Evolutionary conservation across 768 basidiomycete species (phyloP), one percentile per base, ranked within the genome.

Genomic region (Termitomyces sp.): DNA sequence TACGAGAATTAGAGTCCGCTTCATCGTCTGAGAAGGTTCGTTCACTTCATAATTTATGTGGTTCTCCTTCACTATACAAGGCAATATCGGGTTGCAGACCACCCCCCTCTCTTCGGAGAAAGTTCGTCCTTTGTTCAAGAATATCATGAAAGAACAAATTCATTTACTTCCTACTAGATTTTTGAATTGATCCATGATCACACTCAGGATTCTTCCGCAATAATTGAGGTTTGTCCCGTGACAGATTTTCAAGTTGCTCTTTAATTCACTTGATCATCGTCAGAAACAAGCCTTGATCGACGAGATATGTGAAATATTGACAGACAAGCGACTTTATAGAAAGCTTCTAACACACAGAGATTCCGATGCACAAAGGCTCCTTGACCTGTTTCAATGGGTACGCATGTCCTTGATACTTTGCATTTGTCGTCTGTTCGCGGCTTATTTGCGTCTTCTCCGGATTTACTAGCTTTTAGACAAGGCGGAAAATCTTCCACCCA

Each of bases 401-500:
- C 7, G 53, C 30, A 40, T 32, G 14, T 18, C 27, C 22, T 42
- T 32, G 16, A n/a, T n/a, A n/a, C n/a, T n/a, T n/a, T n/a, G n/a
- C n/a, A n/a, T n/a, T n/a, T n/a, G n/a, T n/a, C n/a, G n/a, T n/a
- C n/a, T n/a, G n/a, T n/a, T n/a, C n/a, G n/a, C n/a, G n/a, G n/a
- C n/a, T n/a, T n/a, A n/a, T n/a, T n/a, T n/a, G n/a, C n/a, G n/a
- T n/a, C n/a, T n/a, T n/a, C n/a, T n/a, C n/a, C n/a, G n/a, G n/a
- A n/a, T n/a, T n/a, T n/a, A n/a, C n/a, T 32, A 55, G 54, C 44
- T 55, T 18, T 20, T 55, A 9, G 54, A n/a, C n/a, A n/a, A n/a
- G n/a, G n/a, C n/a, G n/a, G n/a, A n/a, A n/a, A n/a, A 55, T n/a
- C 39, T 12, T 14, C 5, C 32, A 2, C 20, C 34, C 1, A 34